phyloP scores from a whole-genome alignment of 257 asterid genomes.

The Penstemon newberryi region DNA sequence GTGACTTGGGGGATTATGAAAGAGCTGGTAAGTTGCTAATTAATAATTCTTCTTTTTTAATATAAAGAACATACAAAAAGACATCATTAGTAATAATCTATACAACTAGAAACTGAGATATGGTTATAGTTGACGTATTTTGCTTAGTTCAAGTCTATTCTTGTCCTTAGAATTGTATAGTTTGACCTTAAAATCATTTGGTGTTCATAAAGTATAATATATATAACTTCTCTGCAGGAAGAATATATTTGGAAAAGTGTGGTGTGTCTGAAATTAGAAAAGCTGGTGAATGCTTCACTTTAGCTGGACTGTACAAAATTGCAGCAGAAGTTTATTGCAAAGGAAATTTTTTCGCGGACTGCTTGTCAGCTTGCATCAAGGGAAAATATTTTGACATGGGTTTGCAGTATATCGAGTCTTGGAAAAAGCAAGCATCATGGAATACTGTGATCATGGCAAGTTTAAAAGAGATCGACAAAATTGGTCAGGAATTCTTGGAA shows the following conservation, averaged over 20 bases:
- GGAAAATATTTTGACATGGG: conserved; percentile 51
- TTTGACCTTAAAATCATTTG: not conserved
- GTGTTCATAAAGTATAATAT: not conserved
- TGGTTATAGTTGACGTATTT: not conserved
- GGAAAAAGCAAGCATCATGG: conserved; percentile 45
- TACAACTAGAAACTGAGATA: not conserved
- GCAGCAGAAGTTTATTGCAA: conserved; percentile 52
- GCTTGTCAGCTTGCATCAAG: conserved; percentile 47
- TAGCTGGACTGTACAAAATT: conserved; percentile 43
- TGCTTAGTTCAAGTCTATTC: not conserved
- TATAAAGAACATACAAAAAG: not conserved
- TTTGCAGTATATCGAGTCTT: conserved; percentile 45
- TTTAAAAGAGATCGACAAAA: conserved; percentile 31
- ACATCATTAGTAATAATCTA: not conserved
- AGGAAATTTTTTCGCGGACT: conserved; percentile 45
- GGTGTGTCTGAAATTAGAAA: conserved; percentile 38
- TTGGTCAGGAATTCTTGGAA: conserved; percentile 43
- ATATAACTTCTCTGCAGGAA: conserved; percentile 34
- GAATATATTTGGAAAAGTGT: conserved; percentile 51
- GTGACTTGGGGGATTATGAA: conserved; percentile 55
- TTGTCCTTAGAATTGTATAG: not conserved
- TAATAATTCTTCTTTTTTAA: not conserved
- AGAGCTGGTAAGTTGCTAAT: conserved; percentile 47
- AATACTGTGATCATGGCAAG: conserved; percentile 1
- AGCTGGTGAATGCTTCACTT: conserved; percentile 64